Conservation (phyloP, 1,284 basidiomycete species). For the Cutaneotrichosporon daszewskae region DNA sequence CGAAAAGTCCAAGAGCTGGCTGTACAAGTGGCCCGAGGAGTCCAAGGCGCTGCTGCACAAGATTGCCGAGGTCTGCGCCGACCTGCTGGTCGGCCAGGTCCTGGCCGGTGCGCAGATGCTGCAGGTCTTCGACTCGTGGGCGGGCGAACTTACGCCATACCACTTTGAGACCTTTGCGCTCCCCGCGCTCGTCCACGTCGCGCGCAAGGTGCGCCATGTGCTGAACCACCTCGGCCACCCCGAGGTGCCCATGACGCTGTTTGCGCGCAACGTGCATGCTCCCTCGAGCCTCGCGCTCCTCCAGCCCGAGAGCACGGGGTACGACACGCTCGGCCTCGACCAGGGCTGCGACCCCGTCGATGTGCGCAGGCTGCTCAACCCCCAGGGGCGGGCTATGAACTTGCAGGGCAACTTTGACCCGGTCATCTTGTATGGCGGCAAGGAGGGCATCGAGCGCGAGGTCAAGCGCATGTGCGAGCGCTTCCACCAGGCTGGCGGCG, state of each 20-base stretch:
- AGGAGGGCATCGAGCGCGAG: slow-evolving; percentile 77
- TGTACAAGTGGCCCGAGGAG: slow-evolving; percentile 80
- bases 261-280: slow-evolving; percentile 86
- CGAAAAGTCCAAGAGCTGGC: slow-evolving; percentile 83
- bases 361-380: slow-evolving; percentile 60
- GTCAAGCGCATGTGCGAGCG: slow-evolving; percentile 75
- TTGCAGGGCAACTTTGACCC: slow-evolving; percentile 97
- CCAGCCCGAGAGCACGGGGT: slow-evolving; percentile 55
- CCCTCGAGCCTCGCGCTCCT: slow-evolving; percentile 30
- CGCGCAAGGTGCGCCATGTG: slow-evolving; percentile 56
- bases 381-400: slow-evolving; percentile 54
- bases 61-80: slow-evolving; percentile 77
- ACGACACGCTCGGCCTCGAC: slow-evolving; percentile 82
- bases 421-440: slow-evolving; percentile 76
- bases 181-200: slow-evolving; percentile 46
- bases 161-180: slow-evolving; percentile 65
- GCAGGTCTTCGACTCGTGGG: slow-evolving; percentile 95
- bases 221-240: slow-evolving; percentile 58
- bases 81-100: slow-evolving; percentile 83
- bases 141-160: slow-evolving; percentile 77
- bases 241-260: slow-evolving; percentile 73
- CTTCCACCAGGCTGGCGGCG: slow-evolving; percentile 57
- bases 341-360: slow-evolving; percentile 75
- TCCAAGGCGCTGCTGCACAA: slow-evolving; percentile 66
- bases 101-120: slow-evolving; percentile 86